These are phyloP conservation scores for Xylariomycetidae sp. DNA, from an alignment of 2,329 filamentous ascomycete genomes.

Conservation along the genomic window DNA sequence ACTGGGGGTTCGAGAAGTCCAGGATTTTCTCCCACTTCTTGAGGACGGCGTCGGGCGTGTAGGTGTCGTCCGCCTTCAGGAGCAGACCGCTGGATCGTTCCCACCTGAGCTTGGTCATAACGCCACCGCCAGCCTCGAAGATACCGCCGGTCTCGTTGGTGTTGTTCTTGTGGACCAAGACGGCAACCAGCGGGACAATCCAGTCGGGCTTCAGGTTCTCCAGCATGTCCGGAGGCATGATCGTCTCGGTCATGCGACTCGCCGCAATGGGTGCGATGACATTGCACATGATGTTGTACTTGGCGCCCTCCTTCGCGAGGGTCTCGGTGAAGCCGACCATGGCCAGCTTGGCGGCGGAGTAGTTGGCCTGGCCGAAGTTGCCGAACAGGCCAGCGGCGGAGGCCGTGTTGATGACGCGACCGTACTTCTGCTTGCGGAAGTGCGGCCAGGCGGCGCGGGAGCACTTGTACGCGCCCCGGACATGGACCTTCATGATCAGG, in stretches of 20 bases:
- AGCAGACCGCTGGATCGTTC: conserved; percentile 85
- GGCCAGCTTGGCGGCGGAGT: conserved; percentile 93
- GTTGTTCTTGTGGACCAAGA: conserved; percentile 81
- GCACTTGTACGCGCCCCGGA: conserved; percentile 93
- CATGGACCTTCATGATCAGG: conserved; percentile 85
- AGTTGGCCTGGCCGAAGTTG: conserved; percentile 93
- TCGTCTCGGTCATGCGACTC: conserved; percentile 89
- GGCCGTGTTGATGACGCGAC: conserved; percentile 90
- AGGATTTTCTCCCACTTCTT: conserved; percentile 84
- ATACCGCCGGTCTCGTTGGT: conserved; percentile 77
- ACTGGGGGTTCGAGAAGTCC: conserved; percentile 78
- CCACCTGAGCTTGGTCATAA: conserved; percentile 91
- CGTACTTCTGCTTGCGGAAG: conserved; percentile 98
- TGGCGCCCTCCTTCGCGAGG: conserved; percentile 90
- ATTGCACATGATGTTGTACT: conserved; percentile 97
- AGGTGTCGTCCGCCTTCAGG: conserved; percentile 78
- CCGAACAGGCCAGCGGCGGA: conserved; percentile 96
- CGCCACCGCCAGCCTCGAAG: conserved; percentile 89
- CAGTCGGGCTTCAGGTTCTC: conserved; percentile 84
- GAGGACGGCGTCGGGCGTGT: conserved; percentile 82
- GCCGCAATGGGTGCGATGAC: conserved; percentile 93
- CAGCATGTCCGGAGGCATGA: conserved; percentile 92
- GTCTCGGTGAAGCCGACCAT: conserved; percentile 98
- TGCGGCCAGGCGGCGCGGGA: conserved; percentile 91
- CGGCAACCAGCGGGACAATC: conserved; percentile 89